Evolutionary conservation across 2,329 filamentous ascomycete species (phyloP).

Genomic region (Balansia obtecta): DNA sequence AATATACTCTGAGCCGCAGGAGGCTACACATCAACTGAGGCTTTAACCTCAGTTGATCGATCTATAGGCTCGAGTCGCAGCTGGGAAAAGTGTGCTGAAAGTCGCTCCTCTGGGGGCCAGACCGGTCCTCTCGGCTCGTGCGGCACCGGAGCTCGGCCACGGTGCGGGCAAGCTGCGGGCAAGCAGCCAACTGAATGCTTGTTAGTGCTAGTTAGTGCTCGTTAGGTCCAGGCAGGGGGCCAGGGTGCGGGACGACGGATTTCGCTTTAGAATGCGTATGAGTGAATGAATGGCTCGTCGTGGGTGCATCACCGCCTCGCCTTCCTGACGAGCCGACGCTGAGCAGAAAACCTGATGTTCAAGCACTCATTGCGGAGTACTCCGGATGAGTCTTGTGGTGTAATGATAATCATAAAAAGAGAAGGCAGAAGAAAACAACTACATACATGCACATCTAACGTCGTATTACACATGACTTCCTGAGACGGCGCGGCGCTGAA

Average conservation of each 20-base stretch:
- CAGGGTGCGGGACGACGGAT: not conserved
- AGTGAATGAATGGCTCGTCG: not conserved
- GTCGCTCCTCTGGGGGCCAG: not conserved
- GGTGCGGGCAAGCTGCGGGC: not conserved
- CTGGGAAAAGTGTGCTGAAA: not conserved
- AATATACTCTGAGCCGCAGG: too few species aligned
- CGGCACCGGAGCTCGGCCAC: not conserved
- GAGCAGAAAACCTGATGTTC: too few species aligned
- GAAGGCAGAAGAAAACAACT: not conserved
- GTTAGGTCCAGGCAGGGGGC: too few species aligned
- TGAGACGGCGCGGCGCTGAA: not conserved
- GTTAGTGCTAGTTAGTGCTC: too few species aligned
- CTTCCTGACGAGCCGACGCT: too few species aligned
- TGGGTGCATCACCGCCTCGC: not conserved
- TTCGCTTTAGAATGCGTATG: not conserved
- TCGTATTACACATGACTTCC: not conserved
- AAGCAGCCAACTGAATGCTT: too few species aligned
- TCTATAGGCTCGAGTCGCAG: too few species aligned
- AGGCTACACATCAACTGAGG: too few species aligned
- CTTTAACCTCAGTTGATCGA: too few species aligned
- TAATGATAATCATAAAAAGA: not conserved
- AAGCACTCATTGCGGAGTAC: too few species aligned
- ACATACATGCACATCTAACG: not conserved
- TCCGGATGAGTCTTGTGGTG: not conserved
- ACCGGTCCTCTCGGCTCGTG: constrained; percentile 1